Evolutionary conservation across 2,329 filamentous ascomycete genomes (phyloP).

Genomic region (Dactylellina sp.): DNA sequence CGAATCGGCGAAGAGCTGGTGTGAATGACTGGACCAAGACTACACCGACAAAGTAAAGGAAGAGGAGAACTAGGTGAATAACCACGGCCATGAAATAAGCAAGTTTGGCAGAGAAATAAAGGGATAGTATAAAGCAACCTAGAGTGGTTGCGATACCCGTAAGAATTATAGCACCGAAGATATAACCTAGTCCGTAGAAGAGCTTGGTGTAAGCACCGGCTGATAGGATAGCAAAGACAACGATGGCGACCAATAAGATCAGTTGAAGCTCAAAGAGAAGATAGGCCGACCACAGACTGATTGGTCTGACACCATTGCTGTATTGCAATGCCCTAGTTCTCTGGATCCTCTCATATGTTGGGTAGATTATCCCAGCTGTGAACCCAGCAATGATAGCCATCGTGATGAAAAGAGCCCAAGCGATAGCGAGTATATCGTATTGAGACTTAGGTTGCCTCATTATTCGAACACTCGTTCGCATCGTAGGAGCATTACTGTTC

Average conservation of each 20-base stretch:
- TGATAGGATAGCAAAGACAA: constrained; percentile 68
- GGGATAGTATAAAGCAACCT: constrained; percentile 82
- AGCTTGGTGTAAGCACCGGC: constrained; percentile 38
- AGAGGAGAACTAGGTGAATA: constrained; percentile 72
- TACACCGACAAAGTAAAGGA: constrained; percentile 78
- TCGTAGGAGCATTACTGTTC: constrained; percentile 14
- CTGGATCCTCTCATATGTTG: constrained; percentile 80
- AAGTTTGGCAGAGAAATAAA: constrained; percentile 63
- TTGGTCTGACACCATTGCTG: constrained; percentile 85
- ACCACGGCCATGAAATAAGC: constrained; percentile 38
- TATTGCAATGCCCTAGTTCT: constrained; percentile 88
- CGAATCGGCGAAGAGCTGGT: constrained; percentile 76
- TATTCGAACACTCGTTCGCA: constrained; percentile 65
- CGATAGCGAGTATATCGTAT: constrained; percentile 72
- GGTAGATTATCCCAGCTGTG: constrained; percentile 79
- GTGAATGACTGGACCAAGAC: constrained; percentile 79
- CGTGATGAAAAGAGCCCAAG: constrained; percentile 70
- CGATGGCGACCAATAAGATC: constrained; percentile 64
- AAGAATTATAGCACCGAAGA: constrained; percentile 82
- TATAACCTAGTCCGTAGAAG: constrained; percentile 83
- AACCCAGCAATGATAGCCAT: constrained; percentile 84
- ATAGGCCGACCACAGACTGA: constrained; percentile 88
- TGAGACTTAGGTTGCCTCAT: constrained; percentile 77
- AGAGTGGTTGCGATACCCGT: constrained; percentile 83
- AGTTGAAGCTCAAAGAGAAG: constrained; percentile 80